phyloP scores from a whole-genome alignment of 2,329 filamentous ascomycete species.

The Cadophora gregata region DNA sequence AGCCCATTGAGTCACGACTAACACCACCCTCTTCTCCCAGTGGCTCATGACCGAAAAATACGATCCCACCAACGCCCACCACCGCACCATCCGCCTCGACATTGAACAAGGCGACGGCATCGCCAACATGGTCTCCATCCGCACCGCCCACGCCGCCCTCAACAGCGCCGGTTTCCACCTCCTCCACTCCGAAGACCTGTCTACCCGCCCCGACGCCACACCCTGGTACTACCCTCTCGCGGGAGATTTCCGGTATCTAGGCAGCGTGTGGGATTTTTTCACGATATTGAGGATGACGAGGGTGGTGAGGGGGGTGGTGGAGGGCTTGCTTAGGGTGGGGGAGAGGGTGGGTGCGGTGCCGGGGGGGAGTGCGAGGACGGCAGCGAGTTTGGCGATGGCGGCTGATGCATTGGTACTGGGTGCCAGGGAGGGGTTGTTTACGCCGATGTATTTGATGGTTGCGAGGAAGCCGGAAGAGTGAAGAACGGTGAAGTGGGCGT shows the following conservation, averaged over 20 bases:
- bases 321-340: slow-evolving; percentile 80
- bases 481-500: too few species aligned
- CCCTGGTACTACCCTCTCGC: slow-evolving; percentile 96
- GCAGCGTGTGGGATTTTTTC: slow-evolving; percentile 78
- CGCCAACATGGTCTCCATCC: slow-evolving; percentile 92
- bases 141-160: slow-evolving; percentile 82
- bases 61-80: slow-evolving; percentile 84
- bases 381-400: slow-evolving; percentile 80
- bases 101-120: slow-evolving; percentile 98
- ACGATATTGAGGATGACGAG: slow-evolving; percentile 90
- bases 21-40: neutral
- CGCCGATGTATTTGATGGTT: slow-evolving; percentile 96
- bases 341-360: slow-evolving; percentile 77
- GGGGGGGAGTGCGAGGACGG: slow-evolving; percentile 85
- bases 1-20: neutral
- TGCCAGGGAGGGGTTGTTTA: slow-evolving; percentile 85
- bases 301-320: slow-evolving; percentile 75
- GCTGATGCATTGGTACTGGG: slow-evolving; percentile 88
- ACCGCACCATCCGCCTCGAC: slow-evolving; percentile 88
- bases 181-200: slow-evolving; percentile 84
- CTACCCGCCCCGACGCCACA: slow-evolving; percentile 72
- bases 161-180: slow-evolving; percentile 87
- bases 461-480: slow-evolving; percentile 82
- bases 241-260: slow-evolving; percentile 83
- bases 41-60: slow-evolving; percentile 99